Base-by-base conservation (phyloP, 2,329 filamentous ascomycete genomes). In the Scedosporium aurantiacum region DNA sequence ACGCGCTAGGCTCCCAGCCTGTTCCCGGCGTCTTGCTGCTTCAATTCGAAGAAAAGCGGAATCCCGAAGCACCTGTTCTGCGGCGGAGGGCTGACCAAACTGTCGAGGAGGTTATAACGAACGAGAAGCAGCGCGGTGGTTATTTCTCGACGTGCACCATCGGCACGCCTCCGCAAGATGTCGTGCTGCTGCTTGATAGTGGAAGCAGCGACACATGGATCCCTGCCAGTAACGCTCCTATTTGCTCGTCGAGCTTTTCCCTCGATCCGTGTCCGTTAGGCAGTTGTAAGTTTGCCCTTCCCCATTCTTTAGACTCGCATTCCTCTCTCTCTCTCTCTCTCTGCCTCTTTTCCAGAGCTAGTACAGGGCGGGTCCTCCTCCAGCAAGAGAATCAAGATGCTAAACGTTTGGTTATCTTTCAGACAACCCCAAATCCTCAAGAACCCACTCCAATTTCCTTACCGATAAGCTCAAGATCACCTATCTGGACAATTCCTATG, bases 181-280 rank as follows among this genome's bases (percentile, higher is more conserved):
- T 87, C 47, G 79, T 76, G 1, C 71, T 87, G 60, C 82, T 85
- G 68, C 75, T 87, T 54, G 84, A 87, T 70, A 87, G 84, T 0
- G 85, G 84, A 50, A 86, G 82, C 67, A 85, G 82, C 63, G 85
- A 88, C 71, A 78, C 84, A 23, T 87, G 85, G 84, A 77, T 87
- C 45, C 78, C 79, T 14, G 70, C 71, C 52, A 70, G 66, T 62
- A 57, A 61, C 4, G 71, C 77, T 1, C 63, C 63, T 40, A 73
- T 79, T 12, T 83, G 80, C 68, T 63, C 70, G 16, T 63, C 66
- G 6, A 63, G 63, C 5, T 58, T 60, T 40, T 60, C 64, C 18
- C 59, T 47, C 10, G 63, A 63, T 6, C 74, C 74, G 7, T 80
- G 78, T 63, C 68, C 68, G 16, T 67, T 77, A 50, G 79, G 80